A percentile compares a stretch with the other conserved stretches of the same genome.
These are phyloP conservation scores for Apiotrichum porosum DNA, from an alignment of 1,284 basidiomycete species.

Conservation along the genomic window DNA sequence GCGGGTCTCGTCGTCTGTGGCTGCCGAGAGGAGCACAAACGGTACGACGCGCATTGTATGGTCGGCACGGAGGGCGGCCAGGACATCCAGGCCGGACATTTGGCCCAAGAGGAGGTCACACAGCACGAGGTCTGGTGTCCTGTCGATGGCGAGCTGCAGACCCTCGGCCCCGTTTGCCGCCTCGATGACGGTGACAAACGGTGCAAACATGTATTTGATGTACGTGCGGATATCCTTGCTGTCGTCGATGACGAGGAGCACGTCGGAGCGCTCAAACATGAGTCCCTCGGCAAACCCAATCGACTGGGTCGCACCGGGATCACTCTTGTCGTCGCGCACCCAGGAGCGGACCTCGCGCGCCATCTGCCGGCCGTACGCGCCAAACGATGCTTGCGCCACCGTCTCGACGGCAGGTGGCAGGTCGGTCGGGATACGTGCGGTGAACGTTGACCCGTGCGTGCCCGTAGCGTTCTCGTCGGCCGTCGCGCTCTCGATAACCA, in stretches of 20 bases:
- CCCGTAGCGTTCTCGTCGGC: not conserved
- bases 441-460: slow-evolving; percentile 15
- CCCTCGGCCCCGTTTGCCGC: slow-evolving; percentile 47
- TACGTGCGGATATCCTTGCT: slow-evolving; percentile 41
- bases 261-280: slow-evolving; percentile 25
- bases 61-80: slow-evolving; percentile 23
- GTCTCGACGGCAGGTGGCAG: not conserved
- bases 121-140: slow-evolving; percentile 33
- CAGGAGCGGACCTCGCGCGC: slow-evolving; percentile 15
- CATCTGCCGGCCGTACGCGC: slow-evolving; percentile 15
- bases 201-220: slow-evolving; percentile 35
- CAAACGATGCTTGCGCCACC: slow-evolving; percentile 4
- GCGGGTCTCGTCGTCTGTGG: slow-evolving; percentile 31
- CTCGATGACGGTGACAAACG: slow-evolving; percentile 44
- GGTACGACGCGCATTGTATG: slow-evolving; percentile 25
- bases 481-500: slow-evolving; percentile 28
- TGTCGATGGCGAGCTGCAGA: slow-evolving; percentile 29
- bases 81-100: slow-evolving; percentile 33
- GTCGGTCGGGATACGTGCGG: slow-evolving; percentile 15
- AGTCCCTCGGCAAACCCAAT: slow-evolving; percentile 3
- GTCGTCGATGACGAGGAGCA: slow-evolving; percentile 29
- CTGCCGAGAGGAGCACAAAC: slow-evolving; percentile 32
- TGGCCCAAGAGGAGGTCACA: slow-evolving; percentile 45
- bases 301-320: not conserved
- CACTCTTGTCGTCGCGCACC: not conserved